Conservation (phyloP, 2,329 filamentous ascomycete species). For the Tolypocladium endophyticum region DNA sequence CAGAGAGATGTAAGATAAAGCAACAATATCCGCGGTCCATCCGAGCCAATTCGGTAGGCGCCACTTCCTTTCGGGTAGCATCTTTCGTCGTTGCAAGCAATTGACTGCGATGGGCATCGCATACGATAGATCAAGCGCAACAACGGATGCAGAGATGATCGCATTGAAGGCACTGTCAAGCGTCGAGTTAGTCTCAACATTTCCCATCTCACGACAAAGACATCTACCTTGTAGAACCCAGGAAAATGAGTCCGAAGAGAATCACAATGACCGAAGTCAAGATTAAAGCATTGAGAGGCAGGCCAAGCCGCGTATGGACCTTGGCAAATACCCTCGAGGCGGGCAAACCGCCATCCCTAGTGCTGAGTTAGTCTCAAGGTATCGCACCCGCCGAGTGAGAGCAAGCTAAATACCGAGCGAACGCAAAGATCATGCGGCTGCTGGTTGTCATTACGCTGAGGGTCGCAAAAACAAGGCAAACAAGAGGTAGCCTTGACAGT, state of each 20-base stretch:
- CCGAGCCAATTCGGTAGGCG: constrained; percentile 22
- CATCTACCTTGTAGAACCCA: constrained; percentile 41
- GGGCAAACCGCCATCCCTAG: constrained; percentile 52
- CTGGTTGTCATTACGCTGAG: constrained; percentile 56
- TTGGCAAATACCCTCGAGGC: constrained; percentile 47
- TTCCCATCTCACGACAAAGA: neutral
- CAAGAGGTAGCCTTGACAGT: constrained; percentile 33
- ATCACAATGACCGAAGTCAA: constrained; percentile 51
- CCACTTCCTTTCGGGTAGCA: constrained; percentile 43
- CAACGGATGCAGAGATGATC: constrained; percentile 60
- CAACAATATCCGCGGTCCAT: constrained; percentile 26
- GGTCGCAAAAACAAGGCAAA: constrained; percentile 54
- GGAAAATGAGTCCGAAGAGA: constrained; percentile 59
- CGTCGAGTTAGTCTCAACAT: neutral
- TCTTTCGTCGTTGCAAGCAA: constrained; percentile 50
- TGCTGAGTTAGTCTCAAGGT: neutral
- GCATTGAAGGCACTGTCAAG: constrained; percentile 52
- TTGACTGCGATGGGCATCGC: constrained; percentile 65
- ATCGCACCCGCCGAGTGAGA: neutral
- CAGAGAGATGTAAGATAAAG: constrained; percentile 52
- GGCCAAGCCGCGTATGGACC: constrained; percentile 48
- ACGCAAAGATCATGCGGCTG: constrained; percentile 57
- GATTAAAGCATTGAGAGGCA: constrained; percentile 57
- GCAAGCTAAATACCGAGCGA: constrained; percentile 33
- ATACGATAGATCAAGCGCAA: constrained; percentile 62